phyloP scores from a whole-genome alignment of 1,139 yeast species.

The Magnusiomyces magnusii region DNA sequence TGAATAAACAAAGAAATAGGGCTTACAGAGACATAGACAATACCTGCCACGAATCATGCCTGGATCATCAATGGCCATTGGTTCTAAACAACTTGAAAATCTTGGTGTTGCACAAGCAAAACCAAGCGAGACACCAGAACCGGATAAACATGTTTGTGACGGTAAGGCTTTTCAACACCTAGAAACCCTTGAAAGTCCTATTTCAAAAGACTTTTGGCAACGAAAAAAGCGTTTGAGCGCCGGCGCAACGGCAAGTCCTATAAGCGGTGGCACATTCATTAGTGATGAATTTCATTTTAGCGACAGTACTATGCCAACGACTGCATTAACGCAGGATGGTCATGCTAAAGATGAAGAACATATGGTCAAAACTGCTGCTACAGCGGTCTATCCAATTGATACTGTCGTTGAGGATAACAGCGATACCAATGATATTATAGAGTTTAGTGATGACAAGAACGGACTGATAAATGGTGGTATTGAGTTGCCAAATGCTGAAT shows the following conservation, averaged over 20 bases:
- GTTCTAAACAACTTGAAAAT: too few relatives aligned
- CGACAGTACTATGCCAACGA: neutral
- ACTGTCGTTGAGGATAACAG: neutral
- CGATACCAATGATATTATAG: neutral
- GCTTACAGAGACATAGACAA: too few relatives aligned
- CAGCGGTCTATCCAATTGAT: neutral
- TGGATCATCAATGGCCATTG: too few relatives aligned
- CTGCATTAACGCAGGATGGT: neutral
- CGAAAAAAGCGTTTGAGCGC: slow-evolving; percentile 19
- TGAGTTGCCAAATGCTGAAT: neutral
- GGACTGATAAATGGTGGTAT: neutral
- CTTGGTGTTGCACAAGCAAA: neutral
- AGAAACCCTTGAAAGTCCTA: slow-evolving; percentile 15
- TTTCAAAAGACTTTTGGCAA: slow-evolving; percentile 15
- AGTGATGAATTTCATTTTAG: neutral
- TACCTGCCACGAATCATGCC: too few relatives aligned
- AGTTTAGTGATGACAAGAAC: neutral
- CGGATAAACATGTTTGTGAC: neutral
- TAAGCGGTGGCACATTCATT: neutral
- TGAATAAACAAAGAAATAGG: too few relatives aligned
- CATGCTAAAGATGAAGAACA: neutral
- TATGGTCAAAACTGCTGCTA: neutral
- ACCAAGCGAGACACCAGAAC: neutral
- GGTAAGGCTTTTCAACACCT: neutral
- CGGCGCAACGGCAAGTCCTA: slow-evolving; percentile 18